Conservation (phyloP, 257 asterid species). For the Ilex aquifolium region DNA sequence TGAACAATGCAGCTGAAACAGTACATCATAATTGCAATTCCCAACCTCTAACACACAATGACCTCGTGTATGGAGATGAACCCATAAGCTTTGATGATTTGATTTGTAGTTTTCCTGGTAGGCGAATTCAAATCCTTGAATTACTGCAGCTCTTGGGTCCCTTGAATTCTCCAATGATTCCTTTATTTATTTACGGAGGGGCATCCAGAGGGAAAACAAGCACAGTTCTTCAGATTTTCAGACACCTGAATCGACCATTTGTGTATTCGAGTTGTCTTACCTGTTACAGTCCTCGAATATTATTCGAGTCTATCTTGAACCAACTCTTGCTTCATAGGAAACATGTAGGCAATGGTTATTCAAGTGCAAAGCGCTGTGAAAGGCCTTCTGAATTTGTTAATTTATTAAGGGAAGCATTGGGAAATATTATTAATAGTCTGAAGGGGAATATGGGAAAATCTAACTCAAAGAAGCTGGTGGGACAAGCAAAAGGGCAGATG, state of each 20-base stretch:
- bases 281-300: conserved; percentile 67
- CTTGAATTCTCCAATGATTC: conserved; percentile 66
- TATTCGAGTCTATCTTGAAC: conserved; percentile 82
- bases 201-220: conserved; percentile 88
- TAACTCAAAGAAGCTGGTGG: conserved; percentile 39
- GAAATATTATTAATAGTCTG: conserved; percentile 35
- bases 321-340: conserved; percentile 81
- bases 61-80: conserved; percentile 42
- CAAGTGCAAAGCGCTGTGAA: conserved; percentile 74
- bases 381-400: conserved; percentile 82
- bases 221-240: conserved; percentile 47
- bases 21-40: conserved; percentile 16
- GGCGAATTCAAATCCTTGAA: conserved; percentile 59
- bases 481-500: conserved; percentile 57
- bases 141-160: conserved; percentile 66
- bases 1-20: conserved; percentile 31
- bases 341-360: conserved; percentile 55
- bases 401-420: conserved; percentile 67
- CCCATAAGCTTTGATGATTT: conserved; percentile 50
- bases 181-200: conserved; percentile 77
- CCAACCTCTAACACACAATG: conserved; percentile 29
- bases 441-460: conserved; percentile 40
- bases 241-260: conserved; percentile 69
- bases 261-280: conserved; percentile 65
- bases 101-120: conserved; percentile 55